phyloP scores from a whole-genome alignment of 2,329 filamentous ascomycete species.

The Alternaria ethzedia region DNA sequence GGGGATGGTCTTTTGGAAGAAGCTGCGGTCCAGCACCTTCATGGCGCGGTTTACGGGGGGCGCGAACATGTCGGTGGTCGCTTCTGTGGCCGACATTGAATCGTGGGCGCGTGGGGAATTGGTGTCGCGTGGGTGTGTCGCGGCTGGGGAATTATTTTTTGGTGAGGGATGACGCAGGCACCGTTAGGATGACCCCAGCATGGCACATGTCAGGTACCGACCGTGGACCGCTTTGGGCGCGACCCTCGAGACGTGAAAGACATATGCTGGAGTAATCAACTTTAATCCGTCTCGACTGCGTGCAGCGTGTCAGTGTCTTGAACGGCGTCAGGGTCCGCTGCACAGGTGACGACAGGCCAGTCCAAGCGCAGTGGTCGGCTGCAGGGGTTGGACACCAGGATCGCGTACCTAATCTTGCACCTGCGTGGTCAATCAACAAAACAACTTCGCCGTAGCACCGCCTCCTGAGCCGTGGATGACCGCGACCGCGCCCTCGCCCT shows the following conservation, averaged over 20 bases:
- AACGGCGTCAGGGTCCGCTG: slow-evolving; percentile 7
- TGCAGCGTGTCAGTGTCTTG: neutral
- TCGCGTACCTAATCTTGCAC: slow-evolving; percentile 36
- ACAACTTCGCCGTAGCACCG: slow-evolving; percentile 27
- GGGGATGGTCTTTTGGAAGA: slow-evolving; percentile 79
- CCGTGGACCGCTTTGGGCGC: neutral
- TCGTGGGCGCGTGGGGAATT: slow-evolving; percentile 12
- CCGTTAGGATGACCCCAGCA: neutral
- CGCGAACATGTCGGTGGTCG: slow-evolving; percentile 65
- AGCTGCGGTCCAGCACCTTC: slow-evolving; percentile 78
- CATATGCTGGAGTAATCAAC: neutral
- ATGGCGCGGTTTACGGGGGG: slow-evolving; percentile 82
- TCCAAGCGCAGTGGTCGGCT: slow-evolving; percentile 4
- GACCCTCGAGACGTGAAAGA: neutral
- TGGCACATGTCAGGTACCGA: slow-evolving; percentile 1
- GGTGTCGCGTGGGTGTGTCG: neutral
- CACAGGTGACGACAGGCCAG: slow-evolving; percentile 5
- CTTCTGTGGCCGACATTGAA: slow-evolving; percentile 38
- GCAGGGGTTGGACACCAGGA: slow-evolving; percentile 24
- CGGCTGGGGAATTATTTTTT: slow-evolving; percentile 8
- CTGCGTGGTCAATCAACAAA: slow-evolving; percentile 26
- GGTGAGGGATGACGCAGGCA: slow-evolving; percentile 13
- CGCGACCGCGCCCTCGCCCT: neutral
- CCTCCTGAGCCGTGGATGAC: slow-evolving; percentile 31
- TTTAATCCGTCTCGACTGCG: neutral